Percentiles rank a stretch among this genome's conserved stretches.
These are phyloP conservation scores for Phytophthora aleatoria DNA, from an alignment of 352 stramenopile species.

Conservation along the genomic window DNA sequence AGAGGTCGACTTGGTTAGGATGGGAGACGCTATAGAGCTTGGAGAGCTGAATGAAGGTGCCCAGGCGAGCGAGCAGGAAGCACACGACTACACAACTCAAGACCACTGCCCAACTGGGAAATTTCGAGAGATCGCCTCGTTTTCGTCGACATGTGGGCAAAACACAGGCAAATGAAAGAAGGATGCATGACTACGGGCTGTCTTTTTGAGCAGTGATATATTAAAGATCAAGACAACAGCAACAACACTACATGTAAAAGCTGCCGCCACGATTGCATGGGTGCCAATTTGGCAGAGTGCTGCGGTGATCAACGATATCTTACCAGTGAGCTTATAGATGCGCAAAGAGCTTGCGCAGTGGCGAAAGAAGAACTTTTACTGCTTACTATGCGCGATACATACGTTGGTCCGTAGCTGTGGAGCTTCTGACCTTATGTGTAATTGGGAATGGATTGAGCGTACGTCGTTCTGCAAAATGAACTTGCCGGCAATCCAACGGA, in stretches of 20 bases:
- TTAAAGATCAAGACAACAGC: too few relatives aligned
- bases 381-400: conserved; percentile 83
- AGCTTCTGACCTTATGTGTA: conserved; percentile 70
- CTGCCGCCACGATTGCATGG: conserved; percentile 74
- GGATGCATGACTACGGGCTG: background rate
- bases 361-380: conserved; percentile 85
- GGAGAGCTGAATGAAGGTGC: too few relatives aligned
- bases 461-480: conserved; percentile 82
- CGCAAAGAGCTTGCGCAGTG: conserved; percentile 75
- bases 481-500: conserved; percentile 64
- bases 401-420: conserved; percentile 77
- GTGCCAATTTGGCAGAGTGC: conserved; percentile 43
- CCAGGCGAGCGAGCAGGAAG: conserved; percentile 9
- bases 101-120: conserved; percentile 64
- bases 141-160: conserved; percentile 68
- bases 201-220: too few relatives aligned
- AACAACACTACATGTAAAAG: background rate
- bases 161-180: conserved; percentile 56
- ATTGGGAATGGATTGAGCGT: conserved; percentile 71
- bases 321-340: conserved; percentile 69
- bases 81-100: conserved; percentile 28
- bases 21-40: conserved; percentile 15
- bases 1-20: conserved; percentile 1
- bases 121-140: conserved; percentile 77
- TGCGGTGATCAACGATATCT: conserved; percentile 45